Conservation (phyloP, 192 early-diverging fungal species). For the Backusella tarrabulga region DNA sequence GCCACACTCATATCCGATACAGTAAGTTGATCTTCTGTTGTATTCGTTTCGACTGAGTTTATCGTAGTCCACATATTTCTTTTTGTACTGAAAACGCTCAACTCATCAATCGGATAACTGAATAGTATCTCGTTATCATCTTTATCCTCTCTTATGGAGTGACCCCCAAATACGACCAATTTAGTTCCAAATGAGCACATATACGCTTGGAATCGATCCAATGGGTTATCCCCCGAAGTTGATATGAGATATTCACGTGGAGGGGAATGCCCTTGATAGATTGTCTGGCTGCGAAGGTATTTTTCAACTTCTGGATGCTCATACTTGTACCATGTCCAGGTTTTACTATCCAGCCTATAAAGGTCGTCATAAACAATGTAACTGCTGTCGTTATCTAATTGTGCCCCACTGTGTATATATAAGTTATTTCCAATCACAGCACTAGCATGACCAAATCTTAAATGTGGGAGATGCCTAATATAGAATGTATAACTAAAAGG, state of each 20-base stretch:
- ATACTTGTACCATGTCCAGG: slow-evolving; percentile 35
- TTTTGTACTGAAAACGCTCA: slow-evolving; percentile 21
- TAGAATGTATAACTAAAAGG: neutral
- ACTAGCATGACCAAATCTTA: slow-evolving; percentile 34
- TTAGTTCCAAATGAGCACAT: slow-evolving; percentile 26
- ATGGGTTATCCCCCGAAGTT: slow-evolving; percentile 21
- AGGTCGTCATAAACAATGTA: slow-evolving; percentile 37
- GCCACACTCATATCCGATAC: slow-evolving; percentile 23
- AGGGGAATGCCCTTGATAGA: neutral
- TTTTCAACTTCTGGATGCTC: slow-evolving; percentile 31
- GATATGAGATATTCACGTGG: neutral
- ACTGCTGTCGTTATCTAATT: slow-evolving; percentile 28
- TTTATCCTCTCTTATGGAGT: slow-evolving; percentile 26
- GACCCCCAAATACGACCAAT: slow-evolving; percentile 33
- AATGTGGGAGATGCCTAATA: slow-evolving; percentile 24
- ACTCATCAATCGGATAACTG: slow-evolving; percentile 25
- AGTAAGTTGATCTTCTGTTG: slow-evolving; percentile 3
- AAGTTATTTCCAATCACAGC: slow-evolving; percentile 21
- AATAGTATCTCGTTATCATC: slow-evolving; percentile 26
- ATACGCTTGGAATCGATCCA: slow-evolving; percentile 27
- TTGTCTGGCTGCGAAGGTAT: slow-evolving; percentile 7
- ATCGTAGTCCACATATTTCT: slow-evolving; percentile 17
- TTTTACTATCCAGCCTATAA: slow-evolving; percentile 25
- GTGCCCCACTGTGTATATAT: slow-evolving; percentile 34
- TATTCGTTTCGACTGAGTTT: neutral